Conservation (phyloP, 768 basidiomycete genomes). For the Pleurotus citrinopileatus region DNA sequence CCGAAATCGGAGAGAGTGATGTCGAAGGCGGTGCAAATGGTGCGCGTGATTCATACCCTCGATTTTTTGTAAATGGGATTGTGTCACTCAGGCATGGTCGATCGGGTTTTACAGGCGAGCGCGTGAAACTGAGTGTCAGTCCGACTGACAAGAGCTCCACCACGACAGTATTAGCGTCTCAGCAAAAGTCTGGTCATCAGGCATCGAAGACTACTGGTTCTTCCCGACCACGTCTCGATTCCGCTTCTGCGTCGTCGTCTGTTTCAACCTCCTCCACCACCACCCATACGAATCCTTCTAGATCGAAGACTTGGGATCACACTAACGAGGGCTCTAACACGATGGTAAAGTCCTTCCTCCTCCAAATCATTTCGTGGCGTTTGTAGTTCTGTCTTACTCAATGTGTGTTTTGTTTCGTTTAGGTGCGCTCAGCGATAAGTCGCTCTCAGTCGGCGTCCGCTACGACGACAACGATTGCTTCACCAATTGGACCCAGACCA, state of each 20-base stretch:
- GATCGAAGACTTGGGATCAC: neutral
- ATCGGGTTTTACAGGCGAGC: neutral
- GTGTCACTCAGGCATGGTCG: neutral
- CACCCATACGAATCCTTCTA: neutral
- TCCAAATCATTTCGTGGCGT: neutral
- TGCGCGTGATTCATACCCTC: neutral
- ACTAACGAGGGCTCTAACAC: neutral
- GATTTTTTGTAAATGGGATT: neutral
- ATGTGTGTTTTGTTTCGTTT: neutral
- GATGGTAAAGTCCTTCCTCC: neutral
- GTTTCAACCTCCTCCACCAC: neutral
- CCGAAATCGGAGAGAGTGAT: neutral
- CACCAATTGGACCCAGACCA: neutral
- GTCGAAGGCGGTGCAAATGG: neutral
- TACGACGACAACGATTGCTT: neutral
- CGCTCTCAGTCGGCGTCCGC: constrained; percentile 3
- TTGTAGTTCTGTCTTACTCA: no score
- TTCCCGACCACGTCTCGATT: neutral
- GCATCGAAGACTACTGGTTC: neutral
- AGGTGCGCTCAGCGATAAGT: constrained; percentile 6
- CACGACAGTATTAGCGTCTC: no score
- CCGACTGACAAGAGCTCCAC: no score
- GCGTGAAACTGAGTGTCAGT: neutral
- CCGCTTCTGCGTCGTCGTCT: neutral
- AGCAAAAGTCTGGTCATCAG: no score